phyloP scores from a whole-genome alignment of 352 stramenopile genomes.

The Phytophthora pseudosyringae region DNA sequence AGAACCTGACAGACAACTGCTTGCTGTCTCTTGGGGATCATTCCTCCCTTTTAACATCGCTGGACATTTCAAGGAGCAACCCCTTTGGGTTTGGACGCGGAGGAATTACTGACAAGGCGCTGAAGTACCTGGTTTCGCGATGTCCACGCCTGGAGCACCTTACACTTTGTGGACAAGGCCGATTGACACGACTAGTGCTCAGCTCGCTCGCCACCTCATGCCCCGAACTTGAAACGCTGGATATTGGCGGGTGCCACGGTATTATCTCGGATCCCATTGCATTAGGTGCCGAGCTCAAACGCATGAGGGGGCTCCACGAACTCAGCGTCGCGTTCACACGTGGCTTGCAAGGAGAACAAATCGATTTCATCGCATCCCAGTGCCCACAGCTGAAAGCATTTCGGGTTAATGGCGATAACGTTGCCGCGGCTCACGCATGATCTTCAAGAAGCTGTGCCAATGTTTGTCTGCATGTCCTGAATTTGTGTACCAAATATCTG shows the following conservation, averaged over 20 bases:
- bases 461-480: neutral
- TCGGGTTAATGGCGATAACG: slow-evolving; percentile 50
- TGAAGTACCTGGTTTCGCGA: slow-evolving; percentile 51
- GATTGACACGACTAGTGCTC: slow-evolving; percentile 49
- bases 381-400: slow-evolving; percentile 65
- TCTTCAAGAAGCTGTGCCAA: neutral
- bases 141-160: slow-evolving; percentile 53
- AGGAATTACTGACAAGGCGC: slow-evolving; percentile 52
- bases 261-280: slow-evolving; percentile 62
- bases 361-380: slow-evolving; percentile 62
- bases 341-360: slow-evolving; percentile 49
- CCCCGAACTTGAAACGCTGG: slow-evolving; percentile 50
- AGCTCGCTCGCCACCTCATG: slow-evolving; percentile 46
- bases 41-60: slow-evolving; percentile 42
- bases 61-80: slow-evolving; percentile 73
- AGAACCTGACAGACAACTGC: slow-evolving; percentile 50
- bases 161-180: slow-evolving; percentile 59
- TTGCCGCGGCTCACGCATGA: slow-evolving; percentile 32
- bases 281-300: slow-evolving; percentile 48
- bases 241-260: slow-evolving; percentile 64
- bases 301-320: slow-evolving; percentile 52
- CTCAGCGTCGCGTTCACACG: slow-evolving; percentile 68
- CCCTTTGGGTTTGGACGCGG: slow-evolving; percentile 63
- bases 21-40: slow-evolving; percentile 49
- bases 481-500: slow-evolving; percentile 4